A percentile compares a stretch with the other conserved stretches of the same genome.
phyloP scores from a whole-genome alignment of 164 flowering plant species.

The Chimonanthus salicifolius region DNA sequence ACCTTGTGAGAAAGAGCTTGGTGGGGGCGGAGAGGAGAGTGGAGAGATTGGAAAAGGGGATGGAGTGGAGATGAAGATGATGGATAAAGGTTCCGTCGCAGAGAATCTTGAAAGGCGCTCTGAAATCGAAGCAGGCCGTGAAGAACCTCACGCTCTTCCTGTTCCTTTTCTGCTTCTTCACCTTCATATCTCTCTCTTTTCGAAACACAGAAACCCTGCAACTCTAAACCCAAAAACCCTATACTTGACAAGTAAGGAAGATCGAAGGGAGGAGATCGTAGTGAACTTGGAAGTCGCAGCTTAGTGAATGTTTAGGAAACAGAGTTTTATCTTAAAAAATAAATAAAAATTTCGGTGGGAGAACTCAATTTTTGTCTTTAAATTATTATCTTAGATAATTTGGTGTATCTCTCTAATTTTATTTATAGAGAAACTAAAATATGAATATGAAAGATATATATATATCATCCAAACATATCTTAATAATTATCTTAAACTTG shows the following conservation, averaged over 20 bases:
- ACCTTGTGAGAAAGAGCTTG: conserved; percentile 79
- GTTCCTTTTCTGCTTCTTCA: conserved; percentile 65
- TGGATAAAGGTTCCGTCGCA: conserved; percentile 88
- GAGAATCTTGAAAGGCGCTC: conserved; percentile 71
- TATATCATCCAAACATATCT: no score
- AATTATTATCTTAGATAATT: no score
- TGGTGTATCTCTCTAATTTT: no score
- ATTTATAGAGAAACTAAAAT: no score
- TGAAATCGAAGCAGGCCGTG: conserved; percentile 66
- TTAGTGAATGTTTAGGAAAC: no score
- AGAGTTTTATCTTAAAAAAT: no score
- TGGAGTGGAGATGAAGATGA: conserved; percentile 38
- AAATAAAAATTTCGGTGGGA: no score
- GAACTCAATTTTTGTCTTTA: no score
- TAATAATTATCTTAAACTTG: no score
- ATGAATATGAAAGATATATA: no score
- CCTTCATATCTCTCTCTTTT: conserved; percentile 43
- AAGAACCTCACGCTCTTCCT: conserved; percentile 57
- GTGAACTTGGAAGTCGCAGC: not conserved
- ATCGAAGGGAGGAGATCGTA: not conserved
- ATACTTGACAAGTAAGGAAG: not conserved
- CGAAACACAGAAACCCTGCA: not conserved
- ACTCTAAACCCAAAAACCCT: no score
- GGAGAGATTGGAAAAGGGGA: conserved; percentile 11
- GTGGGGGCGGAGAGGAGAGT: conserved; percentile 45